These are phyloP conservation scores for Coffea eugenioides DNA, from an alignment of 257 asterid genomes.

Conservation along the genomic window DNA sequence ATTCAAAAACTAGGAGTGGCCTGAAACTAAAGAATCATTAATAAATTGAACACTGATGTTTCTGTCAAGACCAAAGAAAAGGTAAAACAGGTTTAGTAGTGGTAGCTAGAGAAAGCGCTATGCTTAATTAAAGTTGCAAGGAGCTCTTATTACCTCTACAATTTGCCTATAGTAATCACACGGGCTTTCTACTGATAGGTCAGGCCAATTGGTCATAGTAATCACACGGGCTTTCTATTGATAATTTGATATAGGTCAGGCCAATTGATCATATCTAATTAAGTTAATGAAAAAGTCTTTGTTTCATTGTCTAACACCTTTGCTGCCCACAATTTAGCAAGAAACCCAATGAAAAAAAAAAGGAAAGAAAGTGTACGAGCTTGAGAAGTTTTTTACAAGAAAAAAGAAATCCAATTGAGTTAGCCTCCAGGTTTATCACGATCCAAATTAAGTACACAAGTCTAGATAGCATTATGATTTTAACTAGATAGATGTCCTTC, in stretches of 20 bases:
- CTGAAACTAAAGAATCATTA: too few species aligned
- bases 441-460: background rate
- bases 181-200: background rate
- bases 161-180: background rate
- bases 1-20: background rate
- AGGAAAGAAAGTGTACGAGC: background rate
- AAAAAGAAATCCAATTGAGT: background rate
- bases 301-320: too few species aligned
- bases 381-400: background rate
- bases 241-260: too few species aligned
- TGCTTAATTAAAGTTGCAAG: background rate
- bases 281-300: too few species aligned
- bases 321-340: too few species aligned
- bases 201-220: too few species aligned
- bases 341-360: too few species aligned
- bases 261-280: too few species aligned
- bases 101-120: background rate
- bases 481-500: background rate
- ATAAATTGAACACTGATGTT: background rate
- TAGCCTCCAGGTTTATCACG: background rate
- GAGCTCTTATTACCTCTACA: too few species aligned
- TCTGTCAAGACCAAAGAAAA: background rate
- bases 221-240: too few species aligned
- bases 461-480: background rate
- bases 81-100: background rate